Evolutionary conservation across 805 yeast species (phyloP).

Genomic region (Lipomyces sp.): DNA sequence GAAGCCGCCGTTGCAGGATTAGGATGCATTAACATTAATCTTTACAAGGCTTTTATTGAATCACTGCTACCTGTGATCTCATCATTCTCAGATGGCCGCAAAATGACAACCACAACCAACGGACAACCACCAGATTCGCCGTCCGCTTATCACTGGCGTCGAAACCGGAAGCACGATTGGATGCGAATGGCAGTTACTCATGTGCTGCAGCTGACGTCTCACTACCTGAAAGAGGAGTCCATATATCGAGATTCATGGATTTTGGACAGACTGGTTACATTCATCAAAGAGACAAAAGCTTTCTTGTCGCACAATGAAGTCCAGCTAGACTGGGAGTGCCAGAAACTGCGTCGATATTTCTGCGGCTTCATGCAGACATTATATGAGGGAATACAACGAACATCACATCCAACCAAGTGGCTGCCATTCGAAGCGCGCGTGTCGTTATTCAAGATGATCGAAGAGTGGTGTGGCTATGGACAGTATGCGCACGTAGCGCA

Average conservation of each 20-base stretch:
- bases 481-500: slow-evolving; percentile 62
- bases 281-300: slow-evolving; percentile 64
- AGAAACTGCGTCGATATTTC: slow-evolving; percentile 78
- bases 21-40: slow-evolving; percentile 87
- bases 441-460: slow-evolving; percentile 77
- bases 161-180: slow-evolving; percentile 40
- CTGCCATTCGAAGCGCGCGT: slow-evolving; percentile 86
- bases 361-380: slow-evolving; percentile 79
- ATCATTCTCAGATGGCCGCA: slow-evolving; percentile 15
- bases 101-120: not conserved
- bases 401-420: slow-evolving; percentile 55
- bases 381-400: slow-evolving; percentile 50
- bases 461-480: slow-evolving; percentile 96
- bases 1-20: slow-evolving; percentile 90
- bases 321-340: slow-evolving; percentile 72
- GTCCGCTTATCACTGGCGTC: slow-evolving; percentile 27
- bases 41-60: slow-evolving; percentile 80
- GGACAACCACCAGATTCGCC: slow-evolving; percentile 22
- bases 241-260: slow-evolving; percentile 72
- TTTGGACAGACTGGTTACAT: slow-evolving; percentile 62
- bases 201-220: slow-evolving; percentile 70
- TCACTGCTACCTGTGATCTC: slow-evolving; percentile 28
- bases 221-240: slow-evolving; percentile 57
- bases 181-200: slow-evolving; percentile 79
- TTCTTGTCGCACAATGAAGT: slow-evolving; percentile 61